A percentile compares a stretch with the other conserved stretches of the same genome.
Conservation (phyloP, 495 filamentous ascomycete species). For the Daldinia caldariorum region DNA sequence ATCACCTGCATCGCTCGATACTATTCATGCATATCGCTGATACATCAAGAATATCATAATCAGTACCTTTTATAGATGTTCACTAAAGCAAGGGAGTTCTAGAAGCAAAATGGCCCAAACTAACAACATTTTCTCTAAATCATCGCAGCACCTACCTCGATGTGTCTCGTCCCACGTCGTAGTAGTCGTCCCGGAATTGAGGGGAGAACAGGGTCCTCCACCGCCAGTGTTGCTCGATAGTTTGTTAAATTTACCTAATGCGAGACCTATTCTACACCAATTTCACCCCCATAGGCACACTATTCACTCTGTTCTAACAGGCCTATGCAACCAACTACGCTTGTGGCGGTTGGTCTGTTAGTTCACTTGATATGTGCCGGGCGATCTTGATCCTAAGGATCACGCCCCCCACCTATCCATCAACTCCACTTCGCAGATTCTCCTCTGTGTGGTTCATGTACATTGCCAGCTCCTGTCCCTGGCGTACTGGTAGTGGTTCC, state of each 20-base stretch:
- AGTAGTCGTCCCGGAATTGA: constrained; percentile 1
- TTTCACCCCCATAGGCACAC: constrained; percentile 12
- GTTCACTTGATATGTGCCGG: constrained; percentile 14
- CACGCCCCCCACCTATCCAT: constrained; percentile 20
- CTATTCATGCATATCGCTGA: constrained; percentile 37
- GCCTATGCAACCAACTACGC: constrained; percentile 16
- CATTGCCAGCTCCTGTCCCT: constrained; percentile 16
- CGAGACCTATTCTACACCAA: constrained; percentile 14
- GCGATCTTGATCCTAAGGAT: constrained; percentile 27
- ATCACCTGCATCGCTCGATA: constrained; percentile 21
- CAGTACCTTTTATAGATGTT: constrained; percentile 20
- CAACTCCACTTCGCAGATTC: constrained; percentile 21
- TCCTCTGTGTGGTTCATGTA: constrained; percentile 20
- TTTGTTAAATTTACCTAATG: background rate
- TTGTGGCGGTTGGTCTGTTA: constrained; percentile 17
- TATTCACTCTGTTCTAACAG: constrained; percentile 1
- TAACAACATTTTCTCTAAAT: background rate
- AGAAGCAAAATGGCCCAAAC: constrained; percentile 10
- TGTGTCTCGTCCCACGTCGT: constrained; percentile 13
- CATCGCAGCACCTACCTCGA: constrained; percentile 2
- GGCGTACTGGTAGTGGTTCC: background rate
- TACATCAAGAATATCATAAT: constrained; percentile 31
- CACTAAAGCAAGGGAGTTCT: constrained; percentile 4
- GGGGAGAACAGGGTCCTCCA: constrained; percentile 15
- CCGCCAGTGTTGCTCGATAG: constrained; percentile 22